These are phyloP conservation scores for Amorphotheca resinae DNA, from an alignment of 495 filamentous ascomycete genomes.

Conservation along the genomic window DNA sequence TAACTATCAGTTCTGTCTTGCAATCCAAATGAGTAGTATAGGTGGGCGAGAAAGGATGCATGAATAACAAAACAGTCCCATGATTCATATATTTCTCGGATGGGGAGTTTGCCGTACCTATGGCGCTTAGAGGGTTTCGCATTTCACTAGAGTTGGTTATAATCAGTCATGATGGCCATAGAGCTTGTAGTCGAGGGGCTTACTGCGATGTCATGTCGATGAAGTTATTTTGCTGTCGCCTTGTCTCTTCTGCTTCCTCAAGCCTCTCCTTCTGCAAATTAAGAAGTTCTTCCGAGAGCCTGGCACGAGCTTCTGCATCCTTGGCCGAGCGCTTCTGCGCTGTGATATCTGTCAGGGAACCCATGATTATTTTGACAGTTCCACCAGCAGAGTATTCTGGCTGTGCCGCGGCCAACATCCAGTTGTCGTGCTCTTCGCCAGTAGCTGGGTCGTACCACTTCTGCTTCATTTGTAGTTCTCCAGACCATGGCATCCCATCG, in stretches of 20 bases:
- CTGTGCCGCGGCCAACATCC: constrained; percentile 7
- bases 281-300: constrained; percentile 49
- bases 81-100: constrained; percentile 22
- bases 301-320: constrained; percentile 47
- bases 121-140: constrained; percentile 51
- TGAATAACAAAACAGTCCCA: no score
- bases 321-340: constrained; percentile 51
- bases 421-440: constrained; percentile 19
- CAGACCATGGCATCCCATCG: constrained; percentile 9
- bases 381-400: constrained; percentile 12
- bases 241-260: constrained; percentile 50
- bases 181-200: no score
- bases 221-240: constrained; percentile 67
- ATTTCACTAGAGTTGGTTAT: constrained; percentile 38
- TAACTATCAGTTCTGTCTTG: no score
- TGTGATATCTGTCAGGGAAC: constrained; percentile 43
- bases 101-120: constrained; percentile 31
- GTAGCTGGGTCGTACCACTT: constrained; percentile 10
- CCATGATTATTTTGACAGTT: constrained; percentile 12
- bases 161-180: not conserved
- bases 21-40: no score
- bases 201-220: constrained; percentile 77
- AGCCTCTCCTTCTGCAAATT: constrained; percentile 46
- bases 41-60: no score
- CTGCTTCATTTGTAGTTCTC: constrained; percentile 15